These are phyloP conservation scores for Croton laevigatus DNA, from an alignment of 441 rosid species.

Conservation along the genomic window DNA sequence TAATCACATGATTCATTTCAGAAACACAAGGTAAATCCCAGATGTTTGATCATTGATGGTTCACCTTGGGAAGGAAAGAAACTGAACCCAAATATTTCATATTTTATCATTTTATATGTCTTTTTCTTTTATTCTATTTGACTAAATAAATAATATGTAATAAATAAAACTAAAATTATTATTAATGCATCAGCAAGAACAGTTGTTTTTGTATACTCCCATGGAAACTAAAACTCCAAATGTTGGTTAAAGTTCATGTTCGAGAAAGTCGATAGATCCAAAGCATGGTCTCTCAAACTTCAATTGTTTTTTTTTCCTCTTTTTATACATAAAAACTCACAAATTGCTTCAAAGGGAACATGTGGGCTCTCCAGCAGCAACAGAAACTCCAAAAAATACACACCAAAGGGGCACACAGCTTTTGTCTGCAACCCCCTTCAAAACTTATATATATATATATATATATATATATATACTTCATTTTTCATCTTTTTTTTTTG, in stretches of 20 bases:
- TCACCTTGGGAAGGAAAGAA: constrained; percentile 40
- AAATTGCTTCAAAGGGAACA: constrained; percentile 31
- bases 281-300: constrained; percentile 37
- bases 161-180: constrained; percentile 1
- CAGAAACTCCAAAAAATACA: constrained; percentile 12
- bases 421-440: constrained; percentile 30
- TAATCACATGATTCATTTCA: constrained; percentile 21
- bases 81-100: constrained; percentile 19
- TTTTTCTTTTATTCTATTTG: background rate
- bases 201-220: constrained; percentile 27
- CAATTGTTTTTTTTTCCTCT: background rate
- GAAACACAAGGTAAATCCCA: constrained; percentile 19
- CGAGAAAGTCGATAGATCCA: constrained; percentile 50
- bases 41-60: constrained; percentile 29
- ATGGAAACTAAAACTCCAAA: constrained; percentile 29
- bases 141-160: background rate
- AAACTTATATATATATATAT: constrained; percentile 12
- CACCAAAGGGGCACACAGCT: constrained; percentile 33
- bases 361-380: constrained; percentile 58
- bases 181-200: constrained; percentile 34
- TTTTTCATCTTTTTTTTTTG: constrained; percentile 22
- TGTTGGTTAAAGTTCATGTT: constrained; percentile 25
- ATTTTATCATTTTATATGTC: background rate
- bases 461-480: constrained; percentile 1
- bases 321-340: background rate